phyloP scores from a whole-genome alignment of 257 asterid genomes.

The Solanum commersonii region DNA sequence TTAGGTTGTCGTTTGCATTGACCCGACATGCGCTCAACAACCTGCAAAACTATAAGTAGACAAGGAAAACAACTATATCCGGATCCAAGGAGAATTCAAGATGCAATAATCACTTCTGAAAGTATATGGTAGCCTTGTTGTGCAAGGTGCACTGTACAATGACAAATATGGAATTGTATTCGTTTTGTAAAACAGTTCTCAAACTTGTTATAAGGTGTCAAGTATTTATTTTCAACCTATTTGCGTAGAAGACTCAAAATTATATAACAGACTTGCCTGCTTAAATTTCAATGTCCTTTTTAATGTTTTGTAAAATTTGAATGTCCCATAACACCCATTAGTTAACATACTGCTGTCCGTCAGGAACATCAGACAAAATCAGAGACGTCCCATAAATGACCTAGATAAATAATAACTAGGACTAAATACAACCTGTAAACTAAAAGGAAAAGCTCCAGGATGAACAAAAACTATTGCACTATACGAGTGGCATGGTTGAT shows the following conservation, averaged over 20 bases:
- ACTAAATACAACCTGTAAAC: neutral
- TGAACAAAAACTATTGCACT: neutral
- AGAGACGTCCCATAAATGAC: neutral
- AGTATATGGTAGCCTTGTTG: neutral
- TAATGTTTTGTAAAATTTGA: neutral
- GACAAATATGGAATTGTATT: neutral
- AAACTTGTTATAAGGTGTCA: neutral
- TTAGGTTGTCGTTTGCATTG: conserved; percentile 86
- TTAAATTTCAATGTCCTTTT: neutral
- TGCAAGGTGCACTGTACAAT: neutral
- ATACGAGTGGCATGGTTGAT: neutral
- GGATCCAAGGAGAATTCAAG: neutral
- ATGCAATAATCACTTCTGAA: neutral
- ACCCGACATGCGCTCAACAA: conserved; percentile 44
- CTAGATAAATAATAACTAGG: neutral
- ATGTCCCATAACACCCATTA: neutral
- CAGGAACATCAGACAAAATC: neutral
- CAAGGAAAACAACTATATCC: neutral
- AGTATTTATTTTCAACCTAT: neutral
- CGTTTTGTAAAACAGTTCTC: neutral
- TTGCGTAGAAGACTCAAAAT: neutral
- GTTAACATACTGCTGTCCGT: neutral
- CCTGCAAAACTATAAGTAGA: conserved; percentile 27
- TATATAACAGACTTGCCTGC: neutral
- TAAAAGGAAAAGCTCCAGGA: neutral